Conservation (phyloP, 2,329 filamentous ascomycete species). For the Hypomyces perniciosus region DNA sequence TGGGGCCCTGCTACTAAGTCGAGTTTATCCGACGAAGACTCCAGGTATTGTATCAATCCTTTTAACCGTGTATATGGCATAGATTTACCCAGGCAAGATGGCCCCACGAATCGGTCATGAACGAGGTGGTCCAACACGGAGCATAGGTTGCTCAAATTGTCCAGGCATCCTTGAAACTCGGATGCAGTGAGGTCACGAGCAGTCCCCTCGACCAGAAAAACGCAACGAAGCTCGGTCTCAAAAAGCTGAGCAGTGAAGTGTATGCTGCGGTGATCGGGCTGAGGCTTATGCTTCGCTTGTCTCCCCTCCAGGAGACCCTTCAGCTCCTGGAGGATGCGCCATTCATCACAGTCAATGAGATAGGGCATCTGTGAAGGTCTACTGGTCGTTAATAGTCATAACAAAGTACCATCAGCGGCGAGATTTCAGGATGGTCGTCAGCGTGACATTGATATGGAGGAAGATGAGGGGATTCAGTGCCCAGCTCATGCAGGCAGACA, state of each 20-base stretch:
- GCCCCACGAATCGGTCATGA: too few relatives aligned
- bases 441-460: too few relatives aligned
- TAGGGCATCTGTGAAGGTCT: neutral
- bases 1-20: neutral
- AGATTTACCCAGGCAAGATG: too few relatives aligned
- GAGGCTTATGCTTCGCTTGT: neutral
- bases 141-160: neutral
- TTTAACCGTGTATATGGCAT: neutral
- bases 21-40: neutral
- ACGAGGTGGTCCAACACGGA: neutral
- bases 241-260: neutral
- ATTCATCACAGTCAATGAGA: constrained; percentile 1
- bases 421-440: too few relatives aligned
- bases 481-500: too few relatives aligned
- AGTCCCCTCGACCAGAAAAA: neutral
- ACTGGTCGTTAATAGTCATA: neutral
- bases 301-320: neutral
- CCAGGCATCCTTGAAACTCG: neutral
- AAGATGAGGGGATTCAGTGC: too few relatives aligned
- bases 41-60: neutral
- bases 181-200: neutral
- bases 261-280: neutral
- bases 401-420: neutral
- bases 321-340: neutral
- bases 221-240: neutral